These are phyloP conservation scores for Piper longum DNA, from an alignment of 164 flowering plant genomes.

Conservation along the genomic window DNA sequence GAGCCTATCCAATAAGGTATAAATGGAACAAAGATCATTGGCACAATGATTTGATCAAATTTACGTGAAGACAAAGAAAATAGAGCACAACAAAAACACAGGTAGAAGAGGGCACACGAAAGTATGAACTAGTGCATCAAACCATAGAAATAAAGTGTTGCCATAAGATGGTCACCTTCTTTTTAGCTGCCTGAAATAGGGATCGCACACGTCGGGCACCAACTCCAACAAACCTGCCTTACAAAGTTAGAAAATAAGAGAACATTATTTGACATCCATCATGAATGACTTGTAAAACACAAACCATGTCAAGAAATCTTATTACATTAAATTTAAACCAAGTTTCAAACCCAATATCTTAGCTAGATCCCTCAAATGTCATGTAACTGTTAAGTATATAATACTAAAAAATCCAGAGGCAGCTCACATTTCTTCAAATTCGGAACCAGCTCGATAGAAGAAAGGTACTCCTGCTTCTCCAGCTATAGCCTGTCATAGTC, in stretches of 20 bases:
- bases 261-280: background rate
- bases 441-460: conserved; percentile 98
- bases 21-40: conserved; percentile 2
- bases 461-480: conserved; percentile 99
- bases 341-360: no score
- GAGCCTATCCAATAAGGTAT: conserved; percentile 42
- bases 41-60: background rate
- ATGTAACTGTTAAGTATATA: no score
- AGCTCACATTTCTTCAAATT: conserved; percentile 97
- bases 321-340: no score
- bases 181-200: conserved; percentile 95
- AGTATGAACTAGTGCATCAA: no score
- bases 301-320: background rate
- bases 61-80: no score
- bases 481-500: conserved; percentile 78
- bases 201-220: conserved; percentile 99
- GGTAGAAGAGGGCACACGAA: background rate
- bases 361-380: no score
- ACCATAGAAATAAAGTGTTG: no score
- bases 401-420: background rate
- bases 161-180: conserved; percentile 32
- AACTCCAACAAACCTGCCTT: conserved; percentile 95
- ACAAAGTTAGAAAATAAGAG: background rate
- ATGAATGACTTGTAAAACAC: background rate
- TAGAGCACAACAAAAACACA: background rate